Evolutionary conservation across 805 yeast genomes (phyloP), one percentile per base, ranked within the genome.

Genomic region (Saccharomycopsis schoenii): DNA sequence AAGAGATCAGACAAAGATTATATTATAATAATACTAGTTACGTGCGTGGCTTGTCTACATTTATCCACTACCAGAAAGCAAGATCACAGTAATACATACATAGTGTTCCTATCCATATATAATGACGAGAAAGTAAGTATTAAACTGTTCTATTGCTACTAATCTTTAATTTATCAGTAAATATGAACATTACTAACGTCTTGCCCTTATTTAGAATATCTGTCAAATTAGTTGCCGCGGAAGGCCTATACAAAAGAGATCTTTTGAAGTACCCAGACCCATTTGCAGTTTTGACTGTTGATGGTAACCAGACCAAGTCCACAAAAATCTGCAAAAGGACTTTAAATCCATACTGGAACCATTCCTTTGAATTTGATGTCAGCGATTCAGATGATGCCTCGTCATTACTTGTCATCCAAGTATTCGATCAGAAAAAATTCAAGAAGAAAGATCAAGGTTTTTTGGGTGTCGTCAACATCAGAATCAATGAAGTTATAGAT

Each of bases 381-480:
- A 81, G 78, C 58, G 96, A 88, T 68, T 47, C 52, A 10, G 52
- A 47, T 24, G 52, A 47, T 21, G 52, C 52, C 10, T 87, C 87
- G 69, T 87, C 96, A 9, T 88, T 92, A 54, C 77, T 94, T 58
- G 96, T 93, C 14, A 83, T 94, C 64, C 98, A 94, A 73, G 94
- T 94, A 8, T 94, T 94, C 74, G 98, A 94, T 73, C 98, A 93
- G 72, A 92, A 91, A 72, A 94, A 94, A 74, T 94, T 94, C 77
- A 94, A 94, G 73, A 91, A 90, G 83, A 92, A 91, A 80, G 99
- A 94, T 72, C 99, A 94, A 74, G 99, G 99, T 4, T 94, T 94
- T 68, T 77, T 94, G 59, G 99, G 99, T 61, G 98, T 94, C 19
- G 94, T 94, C 64, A 94, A 94, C 72, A 82, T 94, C 58, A 80